Evolutionary conservation across 108 stramenopile species (phyloP), one percentile per base, ranked within the genome.

Genomic region (Cylindrotheca fusiformis): DNA sequence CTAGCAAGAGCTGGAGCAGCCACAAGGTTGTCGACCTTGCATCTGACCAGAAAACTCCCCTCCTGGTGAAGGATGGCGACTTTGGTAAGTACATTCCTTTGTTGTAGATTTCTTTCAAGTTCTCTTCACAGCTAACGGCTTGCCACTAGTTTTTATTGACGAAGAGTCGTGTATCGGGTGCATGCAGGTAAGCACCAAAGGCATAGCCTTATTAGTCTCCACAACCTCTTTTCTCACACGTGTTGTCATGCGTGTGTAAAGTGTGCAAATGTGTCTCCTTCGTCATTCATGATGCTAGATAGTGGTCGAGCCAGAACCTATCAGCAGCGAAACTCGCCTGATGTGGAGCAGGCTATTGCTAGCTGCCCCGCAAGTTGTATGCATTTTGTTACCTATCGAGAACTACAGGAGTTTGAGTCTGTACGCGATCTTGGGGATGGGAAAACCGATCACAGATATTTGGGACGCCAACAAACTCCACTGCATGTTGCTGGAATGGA

Each of bases 81-180:
- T 92, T 92, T 60, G 74, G 73, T 75, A 48, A 59, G 74, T 75
- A 1, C 4, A 30, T 44, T 30, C 25, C 27, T 50, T 0, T 18
- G 24, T 17, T 14, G 1, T 2, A 45, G 8, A 25, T 44, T 0
- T 31, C 19, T 52, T 24, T 47, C 45, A 19, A 31, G n/a, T 25
- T 33, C 48, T 46, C 26, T 20, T 63, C 3, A 6, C 30, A 1
- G 14, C 58, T 45, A n/a, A 60, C 44, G 12, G 12, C 10, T 56
- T 31, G 52, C 18, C 52, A 0, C 22, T 18, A 68, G 80, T 87
- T 4, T 89, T 89, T 67, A 93, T 93, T 54, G 91, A 93, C 56
- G 91, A 93, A 67, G 88, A 93, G 32, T 84, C 84, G 24, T 93
- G 91, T 58, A 93, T 93, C 62, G 91, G 91, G n/a, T 91, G 90